These are phyloP conservation scores for Uronychia setigera DNA, from an alignment of 73 alveolate genomes.

Conservation along the genomic window DNA sequence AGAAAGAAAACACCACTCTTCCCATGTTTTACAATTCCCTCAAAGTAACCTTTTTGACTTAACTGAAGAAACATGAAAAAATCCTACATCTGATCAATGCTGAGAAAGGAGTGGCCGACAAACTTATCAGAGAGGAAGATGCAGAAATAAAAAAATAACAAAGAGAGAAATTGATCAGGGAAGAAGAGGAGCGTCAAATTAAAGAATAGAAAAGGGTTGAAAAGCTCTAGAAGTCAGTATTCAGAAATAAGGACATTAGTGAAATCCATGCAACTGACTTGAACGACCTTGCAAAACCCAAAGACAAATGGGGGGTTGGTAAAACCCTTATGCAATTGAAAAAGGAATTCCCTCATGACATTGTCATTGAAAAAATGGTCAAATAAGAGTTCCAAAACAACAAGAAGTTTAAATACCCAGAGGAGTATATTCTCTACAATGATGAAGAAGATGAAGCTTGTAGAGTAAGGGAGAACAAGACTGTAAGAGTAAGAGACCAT, in stretches of 20 bases:
- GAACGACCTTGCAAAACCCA: constrained; percentile 85
- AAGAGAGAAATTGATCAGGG: background rate
- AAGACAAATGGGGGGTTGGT: constrained; percentile 90
- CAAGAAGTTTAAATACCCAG: constrained; percentile 91
- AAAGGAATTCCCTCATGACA: constrained; percentile 92
- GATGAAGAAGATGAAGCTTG: constrained; percentile 85
- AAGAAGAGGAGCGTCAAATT: background rate
- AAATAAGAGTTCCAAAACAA: constrained; percentile 91
- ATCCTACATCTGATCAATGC: constrained; percentile 1
- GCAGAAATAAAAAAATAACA: background rate
- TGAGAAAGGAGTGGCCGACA: background rate
- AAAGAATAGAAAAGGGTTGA: constrained; percentile 2
- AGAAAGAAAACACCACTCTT: background rate
- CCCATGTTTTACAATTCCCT: background rate
- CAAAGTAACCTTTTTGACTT: background rate
- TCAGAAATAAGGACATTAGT: constrained; percentile 23
- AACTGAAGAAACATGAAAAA: constrained; percentile 8
- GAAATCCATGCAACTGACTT: constrained; percentile 42
- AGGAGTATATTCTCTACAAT: constrained; percentile 93
- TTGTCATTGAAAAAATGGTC: constrained; percentile 87
- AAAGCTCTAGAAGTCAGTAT: constrained; percentile 1
- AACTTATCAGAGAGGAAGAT: background rate
- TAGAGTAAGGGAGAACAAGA: constrained; percentile 38
- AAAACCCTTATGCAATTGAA: constrained; percentile 73
- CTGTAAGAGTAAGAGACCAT: constrained; percentile 55